A percentile compares a stretch with the other conserved stretches of the same genome.
Evolutionary conservation across 441 rosid species (phyloP).

Genomic region (Biscutella laevigata): DNA sequence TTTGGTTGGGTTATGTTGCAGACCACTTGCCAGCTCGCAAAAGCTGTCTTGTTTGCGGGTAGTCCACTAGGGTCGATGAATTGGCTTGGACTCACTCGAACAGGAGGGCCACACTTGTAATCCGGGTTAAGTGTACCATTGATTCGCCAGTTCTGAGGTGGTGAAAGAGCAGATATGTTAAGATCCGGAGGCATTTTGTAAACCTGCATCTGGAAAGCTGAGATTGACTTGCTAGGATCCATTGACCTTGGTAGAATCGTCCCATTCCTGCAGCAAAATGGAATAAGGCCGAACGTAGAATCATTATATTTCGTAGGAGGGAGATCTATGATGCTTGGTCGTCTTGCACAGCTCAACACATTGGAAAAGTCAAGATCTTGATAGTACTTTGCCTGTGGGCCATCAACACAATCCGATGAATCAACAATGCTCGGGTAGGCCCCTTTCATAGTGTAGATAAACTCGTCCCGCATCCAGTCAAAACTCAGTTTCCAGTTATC

Average conservation of each 20-base stretch:
- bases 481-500: conserved; percentile 86
- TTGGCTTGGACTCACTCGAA: conserved; percentile 62
- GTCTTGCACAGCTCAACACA: conserved; percentile 72
- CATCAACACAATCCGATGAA: conserved; percentile 61
- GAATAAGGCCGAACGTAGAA: conserved; percentile 53
- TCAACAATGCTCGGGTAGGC: conserved; percentile 68
- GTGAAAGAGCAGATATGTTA: conserved; percentile 53
- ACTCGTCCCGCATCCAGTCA: conserved; percentile 80
- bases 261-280: conserved; percentile 80
- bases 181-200: conserved; percentile 84
- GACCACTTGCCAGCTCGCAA: conserved; percentile 92
- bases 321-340: conserved; percentile 73
- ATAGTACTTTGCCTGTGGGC: conserved; percentile 51
- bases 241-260: conserved; percentile 67
- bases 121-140: conserved; percentile 71
- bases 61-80: conserved; percentile 58
- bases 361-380: conserved; percentile 45
- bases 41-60: conserved; percentile 44
- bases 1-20: conserved; percentile 78
- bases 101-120: conserved; percentile 74
- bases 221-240: conserved; percentile 73
- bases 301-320: conserved; percentile 78
- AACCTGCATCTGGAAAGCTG: conserved; percentile 75
- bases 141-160: conserved; percentile 83
- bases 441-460: conserved; percentile 64